Percentiles rank a stretch among this genome's conserved stretches.
Conservation (phyloP, 2,329 filamentous ascomycete species). For the Exophiala oligosperma region DNA sequence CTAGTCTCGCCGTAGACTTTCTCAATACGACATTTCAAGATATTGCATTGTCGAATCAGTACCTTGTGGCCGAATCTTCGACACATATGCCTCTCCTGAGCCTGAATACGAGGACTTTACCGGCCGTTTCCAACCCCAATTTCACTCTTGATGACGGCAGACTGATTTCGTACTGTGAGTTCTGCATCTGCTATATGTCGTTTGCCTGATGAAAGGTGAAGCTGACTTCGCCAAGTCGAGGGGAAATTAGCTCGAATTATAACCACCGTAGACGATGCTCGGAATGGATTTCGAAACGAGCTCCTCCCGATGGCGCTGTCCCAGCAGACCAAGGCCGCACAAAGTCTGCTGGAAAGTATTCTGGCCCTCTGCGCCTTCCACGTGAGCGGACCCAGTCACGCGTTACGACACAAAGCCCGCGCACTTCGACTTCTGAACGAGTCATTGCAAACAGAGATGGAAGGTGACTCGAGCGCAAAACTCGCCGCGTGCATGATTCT, state of each 20-base stretch:
- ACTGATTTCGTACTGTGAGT: slow-evolving; percentile 2
- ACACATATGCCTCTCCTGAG: not conserved
- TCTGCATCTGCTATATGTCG: not conserved
- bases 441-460: not conserved
- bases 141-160: not conserved
- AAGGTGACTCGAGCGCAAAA: not conserved
- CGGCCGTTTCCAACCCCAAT: not conserved
- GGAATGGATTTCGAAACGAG: slow-evolving; percentile 7
- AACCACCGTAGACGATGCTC: slow-evolving; percentile 6
- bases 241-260: slow-evolving; percentile 1
- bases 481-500: slow-evolving; percentile 4
- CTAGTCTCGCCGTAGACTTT: not conserved
- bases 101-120: not conserved
- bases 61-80: not conserved
- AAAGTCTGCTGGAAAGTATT: not conserved
- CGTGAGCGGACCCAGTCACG: not conserved
- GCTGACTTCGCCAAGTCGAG: not conserved
- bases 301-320: slow-evolving; percentile 3
- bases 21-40: slow-evolving; percentile 1
- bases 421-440: not conserved
- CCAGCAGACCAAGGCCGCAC: not conserved
- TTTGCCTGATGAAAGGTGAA: not conserved
- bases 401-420: slow-evolving; percentile 1
- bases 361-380: slow-evolving; percentile 2
- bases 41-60: not conserved